Evolutionary conservation across 225 moss, liverwort and hornwort genomes (phyloP).

Genomic region (Physcomitrium patens): DNA sequence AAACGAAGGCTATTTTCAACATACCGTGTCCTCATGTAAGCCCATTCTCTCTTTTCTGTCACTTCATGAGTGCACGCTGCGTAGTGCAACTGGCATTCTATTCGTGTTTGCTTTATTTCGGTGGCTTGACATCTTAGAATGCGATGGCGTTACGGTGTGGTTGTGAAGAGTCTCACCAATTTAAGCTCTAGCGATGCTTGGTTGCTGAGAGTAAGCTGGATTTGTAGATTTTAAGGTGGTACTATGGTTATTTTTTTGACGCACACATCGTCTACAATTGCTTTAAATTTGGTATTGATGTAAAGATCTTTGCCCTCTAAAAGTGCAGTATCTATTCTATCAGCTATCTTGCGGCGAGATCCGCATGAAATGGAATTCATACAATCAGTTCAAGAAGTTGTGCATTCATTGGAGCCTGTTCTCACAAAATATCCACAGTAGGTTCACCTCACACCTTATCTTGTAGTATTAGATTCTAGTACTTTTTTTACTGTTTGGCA

Average conservation of each 20-base stretch:
- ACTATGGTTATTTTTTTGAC: not conserved
- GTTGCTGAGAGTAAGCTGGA: not conserved
- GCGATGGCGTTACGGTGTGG: conserved; percentile 12
- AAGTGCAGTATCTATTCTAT: conserved; percentile 62
- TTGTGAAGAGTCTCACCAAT: conserved; percentile 8
- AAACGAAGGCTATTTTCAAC: conserved; percentile 60
- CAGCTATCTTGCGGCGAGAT: conserved; percentile 92
- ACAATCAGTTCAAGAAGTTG: conserved; percentile 99
- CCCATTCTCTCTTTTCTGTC: conserved; percentile 22
- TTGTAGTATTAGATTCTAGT: not conserved
- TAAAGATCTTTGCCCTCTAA: conserved; percentile 46
- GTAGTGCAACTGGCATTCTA: not conserved
- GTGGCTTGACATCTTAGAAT: not conserved
- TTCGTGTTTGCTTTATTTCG: conserved; percentile 1
- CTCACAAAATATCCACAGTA: conserved; percentile 96
- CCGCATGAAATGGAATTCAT: conserved; percentile 96
- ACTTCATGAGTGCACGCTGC: conserved; percentile 1
- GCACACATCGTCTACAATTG: conserved; percentile 17
- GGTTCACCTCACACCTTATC: conserved; percentile 25
- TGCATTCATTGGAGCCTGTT: conserved; percentile 94
- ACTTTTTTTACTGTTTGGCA: not conserved
- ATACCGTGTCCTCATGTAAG: conserved; percentile 60
- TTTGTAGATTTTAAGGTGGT: conserved; percentile 21
- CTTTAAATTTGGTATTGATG: conserved; percentile 35
- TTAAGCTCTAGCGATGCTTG: conserved; percentile 18